Base-by-base conservation (phyloP, 2,329 filamentous ascomycete genomes). In the Neonectria neomacrospora region DNA sequence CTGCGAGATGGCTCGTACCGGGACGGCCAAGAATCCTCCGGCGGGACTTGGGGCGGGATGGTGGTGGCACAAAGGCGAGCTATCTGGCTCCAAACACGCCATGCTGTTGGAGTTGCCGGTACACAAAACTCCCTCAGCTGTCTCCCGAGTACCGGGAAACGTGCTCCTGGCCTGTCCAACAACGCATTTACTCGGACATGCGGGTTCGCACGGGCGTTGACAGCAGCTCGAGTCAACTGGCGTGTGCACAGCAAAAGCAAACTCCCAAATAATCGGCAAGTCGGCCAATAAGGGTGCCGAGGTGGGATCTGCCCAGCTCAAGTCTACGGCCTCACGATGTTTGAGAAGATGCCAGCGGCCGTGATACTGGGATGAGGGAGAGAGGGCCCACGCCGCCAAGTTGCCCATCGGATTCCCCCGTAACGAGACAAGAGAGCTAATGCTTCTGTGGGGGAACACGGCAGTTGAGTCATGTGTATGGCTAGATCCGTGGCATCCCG, bases 381-480 rank as follows among this genome's bases (percentile, higher is more conserved):
- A 1, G 7, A 26, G 22, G 22, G n/a, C n/a, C 6, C 16, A 12
- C 34, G 34, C 34, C 34, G 34, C 34, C 22, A 26, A n/a, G 47
- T 20, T 3, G n/a, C 8, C 47, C 26, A 20, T 48, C 16, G 14
- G 28, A 10, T 32, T 18, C 18, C n/a, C 9, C 18, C 11, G 28
- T 22, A 32, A 20, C 26, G 28, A 53, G 41, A 37, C 18, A 16
- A 23, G 30, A 18, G 23, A 26, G 12, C 32, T 20, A 53, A 44
- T 37, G 34, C 34, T 32, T 45, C 57, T 55, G 32, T 42, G 37
- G 28, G 47, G 66, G 68, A 44, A 60, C 30, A 58, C 34, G 67
- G 58, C 66, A 71, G 45, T 42, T 18, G 32, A 51, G 28, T 58
- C 66, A 58, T 61, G 58, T 69, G 64, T 44, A 45, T 71, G 51